Evolutionary conservation across 345 rosid genomes (phyloP).

Genomic region (Limnanthes douglasii): DNA sequence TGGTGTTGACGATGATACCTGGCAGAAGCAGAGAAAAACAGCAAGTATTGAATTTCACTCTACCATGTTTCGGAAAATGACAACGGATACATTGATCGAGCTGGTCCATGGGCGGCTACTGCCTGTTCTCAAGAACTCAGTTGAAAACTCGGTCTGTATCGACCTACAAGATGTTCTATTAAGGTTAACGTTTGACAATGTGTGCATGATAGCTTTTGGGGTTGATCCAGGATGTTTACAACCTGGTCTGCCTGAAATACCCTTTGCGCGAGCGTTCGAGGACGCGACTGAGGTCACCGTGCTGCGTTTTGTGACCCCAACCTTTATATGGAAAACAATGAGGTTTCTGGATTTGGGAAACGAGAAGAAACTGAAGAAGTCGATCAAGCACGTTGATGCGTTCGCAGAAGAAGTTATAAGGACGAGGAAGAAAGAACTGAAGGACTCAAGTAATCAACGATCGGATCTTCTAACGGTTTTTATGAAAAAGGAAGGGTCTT

Average conservation of each 20-base stretch:
- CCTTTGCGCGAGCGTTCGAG: constrained; percentile 83
- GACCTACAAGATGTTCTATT: constrained; percentile 77
- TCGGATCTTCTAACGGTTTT: constrained; percentile 72
- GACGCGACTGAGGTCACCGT: constrained; percentile 74
- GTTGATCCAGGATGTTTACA: constrained; percentile 80
- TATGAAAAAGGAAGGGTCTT: constrained; percentile 47
- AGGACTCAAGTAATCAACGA: constrained; percentile 19
- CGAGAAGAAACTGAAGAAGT: constrained; percentile 58
- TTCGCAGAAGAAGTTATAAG: constrained; percentile 66
- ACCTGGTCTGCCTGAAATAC: constrained; percentile 44
- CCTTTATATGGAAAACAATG: constrained; percentile 74
- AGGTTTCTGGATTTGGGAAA: constrained; percentile 47
- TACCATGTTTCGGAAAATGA: constrained; percentile 56
- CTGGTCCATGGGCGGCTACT: constrained; percentile 69
- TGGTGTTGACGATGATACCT: constrained; percentile 68
- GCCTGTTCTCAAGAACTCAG: constrained; percentile 49
- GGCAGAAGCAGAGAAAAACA: constrained; percentile 80
- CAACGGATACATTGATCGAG: constrained; percentile 45
- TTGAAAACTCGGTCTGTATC: constrained; percentile 16
- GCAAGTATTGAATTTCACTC: constrained; percentile 95
- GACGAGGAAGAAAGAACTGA: constrained; percentile 64
- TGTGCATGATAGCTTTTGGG: constrained; percentile 92
- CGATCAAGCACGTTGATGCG: constrained; percentile 58
- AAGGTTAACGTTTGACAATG: constrained; percentile 79
- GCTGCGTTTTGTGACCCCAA: constrained; percentile 60